phyloP scores from a whole-genome alignment of 768 basidiomycete species.

The Macrolepiota fuliginosa region DNA sequence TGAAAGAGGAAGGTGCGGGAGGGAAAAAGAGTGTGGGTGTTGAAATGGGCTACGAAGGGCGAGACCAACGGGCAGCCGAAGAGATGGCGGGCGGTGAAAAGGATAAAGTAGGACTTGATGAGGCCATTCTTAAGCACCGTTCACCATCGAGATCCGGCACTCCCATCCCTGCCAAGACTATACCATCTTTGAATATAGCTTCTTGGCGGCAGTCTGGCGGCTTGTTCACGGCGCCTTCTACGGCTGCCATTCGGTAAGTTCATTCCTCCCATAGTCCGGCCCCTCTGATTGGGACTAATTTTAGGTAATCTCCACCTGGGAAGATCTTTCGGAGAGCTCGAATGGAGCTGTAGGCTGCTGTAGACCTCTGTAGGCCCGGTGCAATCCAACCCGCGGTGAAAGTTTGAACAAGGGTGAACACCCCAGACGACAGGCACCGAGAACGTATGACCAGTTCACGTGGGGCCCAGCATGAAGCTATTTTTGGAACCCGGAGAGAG shows the following conservation, averaged over 20 bases:
- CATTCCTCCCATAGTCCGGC: background rate
- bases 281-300: background rate
- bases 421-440: background rate
- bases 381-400: no score
- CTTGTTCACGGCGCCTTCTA: background rate
- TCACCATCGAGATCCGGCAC: background rate
- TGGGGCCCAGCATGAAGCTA: background rate
- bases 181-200: background rate
- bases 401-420: background rate
- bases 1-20: constrained; percentile 1
- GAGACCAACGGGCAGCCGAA: background rate
- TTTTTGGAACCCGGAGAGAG: background rate
- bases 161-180: constrained; percentile 6
- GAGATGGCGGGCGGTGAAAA: background rate
- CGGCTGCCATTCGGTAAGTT: background rate
- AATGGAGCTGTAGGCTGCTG: no score
- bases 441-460: background rate
- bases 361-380: no score
- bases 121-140: background rate
- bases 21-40: background rate
- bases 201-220: background rate
- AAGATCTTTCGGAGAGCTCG: background rate
- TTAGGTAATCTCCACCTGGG: background rate
- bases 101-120: background rate
- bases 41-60: background rate